Evolutionary conservation across 1,139 yeast species (phyloP).

Genomic region (Pichia sp.): DNA sequence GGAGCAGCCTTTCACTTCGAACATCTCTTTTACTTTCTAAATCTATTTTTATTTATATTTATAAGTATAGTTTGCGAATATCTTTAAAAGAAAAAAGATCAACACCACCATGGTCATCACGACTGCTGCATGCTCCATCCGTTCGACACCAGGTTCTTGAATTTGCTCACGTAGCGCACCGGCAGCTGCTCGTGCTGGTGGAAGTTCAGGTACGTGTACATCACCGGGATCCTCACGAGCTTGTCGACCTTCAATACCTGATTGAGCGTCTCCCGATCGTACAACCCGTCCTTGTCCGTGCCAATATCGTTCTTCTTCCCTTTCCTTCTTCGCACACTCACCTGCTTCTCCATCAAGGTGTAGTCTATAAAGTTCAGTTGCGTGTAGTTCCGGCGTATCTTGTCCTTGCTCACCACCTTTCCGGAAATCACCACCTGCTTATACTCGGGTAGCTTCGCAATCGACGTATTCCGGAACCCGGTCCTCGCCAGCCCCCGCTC

Average conservation of each 20-base stretch:
- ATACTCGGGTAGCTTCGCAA: conserved; percentile 18
- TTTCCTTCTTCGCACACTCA: not conserved
- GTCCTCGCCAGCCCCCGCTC: not conserved
- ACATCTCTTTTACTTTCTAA: not conserved
- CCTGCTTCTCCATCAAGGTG: conserved; percentile 6
- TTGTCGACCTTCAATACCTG: conserved; percentile 14
- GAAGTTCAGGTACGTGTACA: conserved; percentile 22
- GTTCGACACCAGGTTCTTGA: conserved; percentile 10
- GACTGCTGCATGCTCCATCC: conserved; percentile 23
- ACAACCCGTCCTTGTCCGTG: not conserved
- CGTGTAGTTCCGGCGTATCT: conserved; percentile 4
- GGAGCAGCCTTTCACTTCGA: not conserved
- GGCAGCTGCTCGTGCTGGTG: conserved; percentile 5
- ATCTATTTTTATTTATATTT: not conserved
- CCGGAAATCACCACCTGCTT: conserved; percentile 6
- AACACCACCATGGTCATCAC: not conserved
- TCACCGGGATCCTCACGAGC: conserved; percentile 19
- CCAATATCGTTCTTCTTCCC: not conserved
- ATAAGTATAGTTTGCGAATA: conserved; percentile 1
- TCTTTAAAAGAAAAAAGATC: not conserved
- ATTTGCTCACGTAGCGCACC: conserved; percentile 7
- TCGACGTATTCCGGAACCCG: conserved; percentile 12
- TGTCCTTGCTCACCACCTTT: not conserved
- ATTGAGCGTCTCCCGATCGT: not conserved
- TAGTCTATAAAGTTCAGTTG: conserved; percentile 27